Evolutionary conservation across 2,329 filamentous ascomycete genomes (phyloP).

Genomic region (Lachnellula hyalina): DNA sequence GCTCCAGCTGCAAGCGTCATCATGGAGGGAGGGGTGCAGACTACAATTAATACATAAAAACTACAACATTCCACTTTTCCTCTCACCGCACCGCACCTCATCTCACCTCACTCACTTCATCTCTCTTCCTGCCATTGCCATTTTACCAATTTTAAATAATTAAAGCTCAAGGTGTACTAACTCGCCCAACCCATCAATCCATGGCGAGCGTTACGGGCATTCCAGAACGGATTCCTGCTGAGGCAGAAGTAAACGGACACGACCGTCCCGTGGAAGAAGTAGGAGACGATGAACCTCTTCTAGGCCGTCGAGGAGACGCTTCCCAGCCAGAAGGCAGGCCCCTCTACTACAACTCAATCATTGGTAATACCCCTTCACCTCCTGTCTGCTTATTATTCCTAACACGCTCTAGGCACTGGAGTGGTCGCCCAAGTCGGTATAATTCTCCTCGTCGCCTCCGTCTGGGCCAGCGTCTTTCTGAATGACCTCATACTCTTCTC

Average conservation of each 20-base stretch:
- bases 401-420: conserved; percentile 60
- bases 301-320: conserved; percentile 67
- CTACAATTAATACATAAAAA: not conserved
- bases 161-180: too few species aligned
- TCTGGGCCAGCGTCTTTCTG: conserved; percentile 74
- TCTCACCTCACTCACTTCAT: not conserved
- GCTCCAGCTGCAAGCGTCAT: conserved; percentile 14
- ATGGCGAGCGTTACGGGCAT: conserved; percentile 69
- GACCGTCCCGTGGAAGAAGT: conserved; percentile 26
- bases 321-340: conserved; percentile 60
- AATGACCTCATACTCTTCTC: conserved; percentile 73
- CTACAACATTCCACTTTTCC: too few species aligned
- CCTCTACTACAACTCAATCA: conserved; percentile 65
- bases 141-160: too few species aligned
- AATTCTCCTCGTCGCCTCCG: conserved; percentile 66
- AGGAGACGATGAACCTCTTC: conserved; percentile 62
- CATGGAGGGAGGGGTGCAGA: too few species aligned
- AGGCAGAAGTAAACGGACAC: not conserved
- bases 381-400: not conserved
- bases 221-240: conserved; percentile 44
- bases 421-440: conserved; percentile 74
- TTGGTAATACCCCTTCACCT: conserved; percentile 48
- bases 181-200: not conserved
- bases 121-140: too few species aligned
- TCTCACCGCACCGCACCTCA: too few species aligned